Conservation (phyloP, 1,139 yeast genomes). For the Geotrichum reessii region DNA sequence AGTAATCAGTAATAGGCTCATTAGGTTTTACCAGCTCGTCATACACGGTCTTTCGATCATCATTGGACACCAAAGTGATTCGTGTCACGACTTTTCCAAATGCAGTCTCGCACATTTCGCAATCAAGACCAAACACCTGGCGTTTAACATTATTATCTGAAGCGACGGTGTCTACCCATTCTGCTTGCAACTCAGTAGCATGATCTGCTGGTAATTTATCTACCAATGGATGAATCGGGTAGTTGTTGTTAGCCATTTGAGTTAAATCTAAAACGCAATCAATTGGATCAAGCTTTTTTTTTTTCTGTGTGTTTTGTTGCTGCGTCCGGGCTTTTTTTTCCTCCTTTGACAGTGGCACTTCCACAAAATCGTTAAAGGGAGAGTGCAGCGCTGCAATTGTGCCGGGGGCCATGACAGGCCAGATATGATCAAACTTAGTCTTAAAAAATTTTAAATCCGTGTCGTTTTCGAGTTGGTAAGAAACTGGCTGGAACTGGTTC, state of each 20-base stretch:
- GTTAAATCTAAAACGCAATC: slow-evolving; percentile 49
- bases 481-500: slow-evolving; percentile 21
- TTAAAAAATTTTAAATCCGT: slow-evolving; percentile 39
- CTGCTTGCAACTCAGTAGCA: slow-evolving; percentile 25
- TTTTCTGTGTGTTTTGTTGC: slow-evolving; percentile 14
- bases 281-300: slow-evolving; percentile 38
- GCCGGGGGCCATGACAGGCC: slow-evolving; percentile 57
- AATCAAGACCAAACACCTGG: slow-evolving; percentile 74
- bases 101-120: slow-evolving; percentile 80
- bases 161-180: slow-evolving; percentile 55
- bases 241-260: slow-evolving; percentile 46
- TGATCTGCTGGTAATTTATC: slow-evolving; percentile 25
- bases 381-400: slow-evolving; percentile 52
- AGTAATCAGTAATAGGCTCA: slow-evolving; percentile 67
- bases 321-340: slow-evolving; percentile 40
- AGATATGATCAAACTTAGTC: slow-evolving; percentile 39
- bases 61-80: slow-evolving; percentile 63
- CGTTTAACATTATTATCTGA: slow-evolving; percentile 40
- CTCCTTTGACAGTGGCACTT: slow-evolving; percentile 49
- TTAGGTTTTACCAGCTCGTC: slow-evolving; percentile 76
- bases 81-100: slow-evolving; percentile 66
- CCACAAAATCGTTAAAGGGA: slow-evolving; percentile 40
- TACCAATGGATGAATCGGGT: slow-evolving; percentile 53
- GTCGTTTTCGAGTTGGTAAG: slow-evolving; percentile 21
- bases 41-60: slow-evolving; percentile 49